A percentile compares a stretch with the other conserved stretches of the same genome.
These are phyloP conservation scores for Bullera alba DNA, from an alignment of 768 basidiomycete species.

Conservation along the genomic window DNA sequence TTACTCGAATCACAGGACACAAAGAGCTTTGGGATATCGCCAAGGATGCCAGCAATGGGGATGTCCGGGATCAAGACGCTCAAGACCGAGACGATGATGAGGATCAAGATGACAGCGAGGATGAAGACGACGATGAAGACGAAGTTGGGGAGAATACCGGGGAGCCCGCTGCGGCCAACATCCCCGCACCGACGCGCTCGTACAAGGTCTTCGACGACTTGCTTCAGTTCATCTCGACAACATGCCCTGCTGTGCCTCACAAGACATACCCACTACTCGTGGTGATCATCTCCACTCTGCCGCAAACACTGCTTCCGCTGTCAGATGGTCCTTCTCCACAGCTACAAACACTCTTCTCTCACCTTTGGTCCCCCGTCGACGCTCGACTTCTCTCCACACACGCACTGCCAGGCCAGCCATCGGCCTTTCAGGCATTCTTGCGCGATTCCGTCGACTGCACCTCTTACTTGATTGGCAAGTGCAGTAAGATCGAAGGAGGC, in stretches of 20 bases:
- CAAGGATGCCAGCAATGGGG: constrained; percentile 43
- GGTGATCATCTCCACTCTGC: constrained; percentile 73
- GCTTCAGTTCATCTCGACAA: constrained; percentile 66
- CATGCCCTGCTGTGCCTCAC: constrained; percentile 69
- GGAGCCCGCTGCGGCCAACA: not conserved
- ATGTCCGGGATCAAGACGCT: constrained; percentile 9
- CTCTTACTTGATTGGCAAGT: constrained; percentile 52
- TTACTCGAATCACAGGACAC: constrained; percentile 51
- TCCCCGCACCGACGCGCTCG: not conserved
- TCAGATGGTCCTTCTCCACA: constrained; percentile 21
- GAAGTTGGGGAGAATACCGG: constrained; percentile 19
- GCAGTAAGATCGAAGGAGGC: constrained; percentile 40
- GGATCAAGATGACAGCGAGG: constrained; percentile 47
- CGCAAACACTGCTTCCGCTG: constrained; percentile 47
- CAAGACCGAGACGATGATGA: constrained; percentile 21
- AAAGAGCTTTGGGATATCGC: constrained; percentile 59
- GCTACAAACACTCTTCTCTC: constrained; percentile 57
- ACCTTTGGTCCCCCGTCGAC: constrained; percentile 78
- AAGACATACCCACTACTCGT: constrained; percentile 77
- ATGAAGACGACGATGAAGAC: constrained; percentile 46
- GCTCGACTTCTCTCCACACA: constrained; percentile 59
- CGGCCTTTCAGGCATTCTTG: constrained; percentile 57
- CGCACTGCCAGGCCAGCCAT: constrained; percentile 51
- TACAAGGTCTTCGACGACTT: constrained; percentile 61
- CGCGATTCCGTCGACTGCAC: constrained; percentile 65